A percentile compares a stretch with the other conserved stretches of the same genome.
phyloP scores from a whole-genome alignment of 441 rosid species.

The Pelargonium fulgidum region DNA sequence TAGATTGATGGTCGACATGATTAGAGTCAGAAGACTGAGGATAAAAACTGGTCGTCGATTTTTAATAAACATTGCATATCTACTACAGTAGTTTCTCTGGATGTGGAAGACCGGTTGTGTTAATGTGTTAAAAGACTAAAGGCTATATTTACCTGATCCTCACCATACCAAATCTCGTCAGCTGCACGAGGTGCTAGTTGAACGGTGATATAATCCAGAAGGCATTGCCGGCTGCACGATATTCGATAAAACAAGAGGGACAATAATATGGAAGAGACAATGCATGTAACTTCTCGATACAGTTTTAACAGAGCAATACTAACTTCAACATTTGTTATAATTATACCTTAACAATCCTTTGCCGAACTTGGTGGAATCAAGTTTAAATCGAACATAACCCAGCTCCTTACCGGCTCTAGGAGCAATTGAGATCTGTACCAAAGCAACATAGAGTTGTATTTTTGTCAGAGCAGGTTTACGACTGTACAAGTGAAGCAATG shows the following conservation, averaged over 20 bases:
- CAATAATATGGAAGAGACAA: too few species aligned
- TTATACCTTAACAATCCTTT: constrained; percentile 81
- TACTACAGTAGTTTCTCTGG: too few species aligned
- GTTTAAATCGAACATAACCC: constrained; percentile 83
- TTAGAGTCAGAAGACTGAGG: background rate
- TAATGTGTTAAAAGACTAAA: background rate
- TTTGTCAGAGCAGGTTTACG: background rate
- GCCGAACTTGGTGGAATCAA: constrained; percentile 68
- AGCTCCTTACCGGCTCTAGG: constrained; percentile 93
- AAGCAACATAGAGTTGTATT: constrained; percentile 16
- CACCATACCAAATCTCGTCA: constrained; percentile 87
- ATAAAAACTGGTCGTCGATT: background rate
- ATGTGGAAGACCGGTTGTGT: too few species aligned
- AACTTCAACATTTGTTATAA: too few species aligned
- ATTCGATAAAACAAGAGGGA: constrained; percentile 11
- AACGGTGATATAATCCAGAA: constrained; percentile 86
- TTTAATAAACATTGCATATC: too few species aligned
- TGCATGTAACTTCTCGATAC: background rate
- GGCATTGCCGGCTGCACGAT: constrained; percentile 65
- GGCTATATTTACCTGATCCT: constrained; percentile 57
- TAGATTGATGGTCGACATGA: background rate
- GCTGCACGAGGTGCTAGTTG: constrained; percentile 94
- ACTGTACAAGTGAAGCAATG: too few species aligned
- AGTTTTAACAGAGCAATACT: background rate
- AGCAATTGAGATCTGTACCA: constrained; percentile 67